Percentiles rank a stretch among this genome's conserved stretches.
These are phyloP conservation scores for Immersiella caudata DNA, from an alignment of 495 filamentous ascomycete genomes.

Conservation along the genomic window DNA sequence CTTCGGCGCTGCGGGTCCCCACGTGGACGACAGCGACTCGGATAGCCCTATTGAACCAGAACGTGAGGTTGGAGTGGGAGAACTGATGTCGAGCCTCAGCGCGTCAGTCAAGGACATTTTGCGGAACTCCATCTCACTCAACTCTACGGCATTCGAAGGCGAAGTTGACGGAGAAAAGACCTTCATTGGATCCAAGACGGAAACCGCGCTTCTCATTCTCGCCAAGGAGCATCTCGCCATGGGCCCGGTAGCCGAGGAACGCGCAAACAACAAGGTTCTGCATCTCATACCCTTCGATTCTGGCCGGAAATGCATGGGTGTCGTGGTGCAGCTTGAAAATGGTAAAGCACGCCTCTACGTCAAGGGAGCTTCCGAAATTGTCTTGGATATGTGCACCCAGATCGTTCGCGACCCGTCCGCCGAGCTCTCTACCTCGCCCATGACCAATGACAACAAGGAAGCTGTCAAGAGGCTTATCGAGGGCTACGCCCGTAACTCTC, in stretches of 20 bases:
- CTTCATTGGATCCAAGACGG: conserved; percentile 89
- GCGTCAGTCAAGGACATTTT: conserved; percentile 64
- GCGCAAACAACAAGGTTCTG: conserved; percentile 67
- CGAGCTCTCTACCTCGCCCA: conserved; percentile 53
- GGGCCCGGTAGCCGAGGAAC: conserved; percentile 66
- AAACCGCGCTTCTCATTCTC: conserved; percentile 78
- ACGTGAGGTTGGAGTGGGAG: conserved; percentile 29
- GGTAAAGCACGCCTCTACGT: conserved; percentile 72
- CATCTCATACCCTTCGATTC: conserved; percentile 89
- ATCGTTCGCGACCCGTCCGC: conserved; percentile 73
- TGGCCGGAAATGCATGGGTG: conserved; percentile 84
- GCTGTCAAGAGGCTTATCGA: conserved; percentile 68
- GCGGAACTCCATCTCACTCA: conserved; percentile 75
- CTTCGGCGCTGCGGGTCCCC: conserved; percentile 52
- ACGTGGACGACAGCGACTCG: conserved; percentile 11
- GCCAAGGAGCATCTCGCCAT: conserved; percentile 78
- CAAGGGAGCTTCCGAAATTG: conserved; percentile 89
- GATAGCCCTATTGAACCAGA: conserved; percentile 23
- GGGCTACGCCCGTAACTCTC: conserved; percentile 75
- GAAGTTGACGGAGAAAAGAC: conserved; percentile 69
- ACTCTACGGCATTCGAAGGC: conserved; percentile 88
- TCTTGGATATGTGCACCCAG: conserved; percentile 70
- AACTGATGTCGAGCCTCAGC: conserved; percentile 54
- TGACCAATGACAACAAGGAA: conserved; percentile 62
- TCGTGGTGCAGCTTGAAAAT: conserved; percentile 67